Base-by-base conservation (phyloP, 176 grass and related monocot genomes). In the Triticum timopheevii region DNA sequence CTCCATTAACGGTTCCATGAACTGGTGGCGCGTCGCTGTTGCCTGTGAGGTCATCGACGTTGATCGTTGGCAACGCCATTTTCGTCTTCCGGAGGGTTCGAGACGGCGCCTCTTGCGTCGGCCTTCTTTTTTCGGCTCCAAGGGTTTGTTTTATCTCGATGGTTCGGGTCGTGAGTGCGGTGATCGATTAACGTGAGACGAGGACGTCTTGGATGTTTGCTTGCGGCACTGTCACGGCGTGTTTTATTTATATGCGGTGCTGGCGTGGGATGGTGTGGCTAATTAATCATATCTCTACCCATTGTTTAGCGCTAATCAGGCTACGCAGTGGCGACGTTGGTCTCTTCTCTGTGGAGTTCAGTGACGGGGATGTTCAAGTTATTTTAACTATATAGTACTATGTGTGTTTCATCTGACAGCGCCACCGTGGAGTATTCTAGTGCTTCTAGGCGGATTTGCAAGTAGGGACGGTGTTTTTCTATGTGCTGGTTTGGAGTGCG, bases 31-130 rank as follows among this genome's bases (percentile, higher is more conserved):
- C 11, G 62, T 90, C 72, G 84, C 66, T 79, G 59, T 84, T 50
- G 89, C 45, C 67, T n/a, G 42, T 44, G 85, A 80, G 76, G 85
- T 84, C 61, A 62, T 52, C 34, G 85, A 82, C 63, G 72, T 64
- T 22, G 88, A 83, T 47, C 35, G 9, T 7, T 24, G 31, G 17
- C 4, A 17, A 40, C 8, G 81, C 65, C 81, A 27, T 84, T 25
- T 67, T 20, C 68, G 4, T 30, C 73, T 38, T n/a, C 81, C 13
- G 2, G 83, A 77, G 88, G 10, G 22, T 69, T 86, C 83, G 35
- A 34, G 77, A 61, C 6, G 73, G 25, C 3, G 50, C 68, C n/a
- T 15, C n/a, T 73, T 58, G 33, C 33, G 15, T 83, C 36, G 17
- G 38, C 66, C 11, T 13, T 54, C 13, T 69, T 34, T 71, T 40